A percentile compares a stretch with the other conserved stretches of the same genome.
These are phyloP conservation scores for Bacterosira constricta DNA, from an alignment of 108 stramenopile species.

Conservation along the genomic window DNA sequence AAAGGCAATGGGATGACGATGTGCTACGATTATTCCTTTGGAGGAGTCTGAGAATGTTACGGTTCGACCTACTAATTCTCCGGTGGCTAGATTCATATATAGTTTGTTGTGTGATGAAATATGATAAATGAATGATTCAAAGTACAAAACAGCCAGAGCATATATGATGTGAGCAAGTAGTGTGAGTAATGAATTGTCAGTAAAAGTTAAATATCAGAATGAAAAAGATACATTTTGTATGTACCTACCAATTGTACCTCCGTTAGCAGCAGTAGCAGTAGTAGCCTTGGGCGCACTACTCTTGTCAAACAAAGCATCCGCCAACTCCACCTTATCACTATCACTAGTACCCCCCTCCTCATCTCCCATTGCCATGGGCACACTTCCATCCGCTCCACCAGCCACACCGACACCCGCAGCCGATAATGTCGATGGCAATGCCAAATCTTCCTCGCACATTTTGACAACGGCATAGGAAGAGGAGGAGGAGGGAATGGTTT, in stretches of 20 bases:
- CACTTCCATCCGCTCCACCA: background rate
- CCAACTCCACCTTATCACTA: no score
- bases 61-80: conserved; percentile 72
- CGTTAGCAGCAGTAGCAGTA: no score
- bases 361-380: background rate
- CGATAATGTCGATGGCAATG: background rate
- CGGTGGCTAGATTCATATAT: conserved; percentile 9
- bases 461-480: background rate
- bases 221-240: no score
- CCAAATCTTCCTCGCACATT: background rate
- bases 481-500: no score
- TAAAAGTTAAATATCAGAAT: no score
- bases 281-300: no score
- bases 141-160: no score
- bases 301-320: background rate
- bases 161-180: no score
- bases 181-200: no score
- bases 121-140: no score
- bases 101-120: background rate
- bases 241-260: no score
- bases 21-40: conserved; percentile 70
- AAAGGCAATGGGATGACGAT: conserved; percentile 85
- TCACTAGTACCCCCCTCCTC: background rate
- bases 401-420: background rate
- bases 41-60: conserved; percentile 52